Base-by-base conservation (phyloP, 441 rosid species). In the Brassica hybrid region DNA sequence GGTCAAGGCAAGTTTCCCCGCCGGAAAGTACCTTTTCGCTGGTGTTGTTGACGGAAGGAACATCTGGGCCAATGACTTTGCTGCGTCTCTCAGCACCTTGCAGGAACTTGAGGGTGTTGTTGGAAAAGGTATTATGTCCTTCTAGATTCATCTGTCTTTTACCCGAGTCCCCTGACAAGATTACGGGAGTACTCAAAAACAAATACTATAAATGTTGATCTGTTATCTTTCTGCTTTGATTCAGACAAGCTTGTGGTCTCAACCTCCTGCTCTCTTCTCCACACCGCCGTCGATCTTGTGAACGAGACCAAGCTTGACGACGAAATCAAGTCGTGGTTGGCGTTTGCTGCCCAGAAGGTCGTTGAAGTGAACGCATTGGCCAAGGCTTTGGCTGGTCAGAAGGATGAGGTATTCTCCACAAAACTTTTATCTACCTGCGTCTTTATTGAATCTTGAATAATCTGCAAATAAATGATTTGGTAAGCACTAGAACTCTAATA, bases 1-100 rank as follows among this genome's bases (percentile, higher is more conserved):
- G 87, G 83, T 96, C 86, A 90, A 92, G 96, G 80, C 85, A n/a
- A 85, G 84, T 7, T 93, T 91, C 87, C 98, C 99, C 3, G 73
- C 77, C 67, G 97, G 93, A 60, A 95, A 95, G 67, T 88, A 87
- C 83, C 97, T 95, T 56, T 93, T 95, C 67, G 97, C 97, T 87
- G 99, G 99, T 45, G 94, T 95, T 64, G 98, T 93, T 80, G 99
- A 95, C 76, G 99, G 99, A 81, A 90, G 99, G 88, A 95, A 95
- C 88, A 91, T 95, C 83, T 95, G 99, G 99, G 98, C 98, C 67
- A 93, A 93, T 73, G 95, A 95, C 74, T 97, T 93, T 77, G 86
- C 93, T 82, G 81, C 88, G 69, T 96, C 98, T 77, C 86, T 93
- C 17, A 78, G 75, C 83, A 85, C 87, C 73, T 85, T 96, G 69